phyloP scores from a whole-genome alignment of 2,329 filamentous ascomycete genomes.

The Trichoderma cornu-damae region DNA sequence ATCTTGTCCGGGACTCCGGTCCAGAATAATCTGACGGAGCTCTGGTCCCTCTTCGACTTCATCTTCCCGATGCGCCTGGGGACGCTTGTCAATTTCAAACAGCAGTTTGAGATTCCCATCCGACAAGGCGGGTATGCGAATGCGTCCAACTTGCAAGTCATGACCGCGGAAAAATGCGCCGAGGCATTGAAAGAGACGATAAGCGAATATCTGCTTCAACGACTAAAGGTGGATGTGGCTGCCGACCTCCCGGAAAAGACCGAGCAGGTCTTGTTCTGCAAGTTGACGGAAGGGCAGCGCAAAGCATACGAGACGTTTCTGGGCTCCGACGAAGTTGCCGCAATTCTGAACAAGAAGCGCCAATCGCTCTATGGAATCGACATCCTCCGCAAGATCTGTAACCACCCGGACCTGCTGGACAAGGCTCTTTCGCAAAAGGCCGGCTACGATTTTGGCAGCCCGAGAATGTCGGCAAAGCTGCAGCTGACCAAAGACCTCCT shows the following conservation, averaged over 20 bases:
- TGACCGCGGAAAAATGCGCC: slow-evolving; percentile 91
- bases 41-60: slow-evolving; percentile 98
- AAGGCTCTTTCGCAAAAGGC: slow-evolving; percentile 50
- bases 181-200: slow-evolving; percentile 92
- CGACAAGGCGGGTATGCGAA: slow-evolving; percentile 91
- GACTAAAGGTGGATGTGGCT: slow-evolving; percentile 90
- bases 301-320: slow-evolving; percentile 78
- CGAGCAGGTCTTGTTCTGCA: slow-evolving; percentile 94
- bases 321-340: slow-evolving; percentile 75
- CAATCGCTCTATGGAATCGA: slow-evolving; percentile 88
- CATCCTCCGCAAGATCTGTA: slow-evolving; percentile 91
- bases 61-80: slow-evolving; percentile 94
- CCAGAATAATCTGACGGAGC: slow-evolving; percentile 90
- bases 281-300: slow-evolving; percentile 71
- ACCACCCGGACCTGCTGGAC: slow-evolving; percentile 85
- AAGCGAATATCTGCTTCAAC: slow-evolving; percentile 84
- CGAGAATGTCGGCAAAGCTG: slow-evolving; percentile 86
- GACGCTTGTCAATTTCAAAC: slow-evolving; percentile 82
- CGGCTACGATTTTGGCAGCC: slow-evolving; percentile 71
- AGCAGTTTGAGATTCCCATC: slow-evolving; percentile 91
- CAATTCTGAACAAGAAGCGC: slow-evolving; percentile 67
- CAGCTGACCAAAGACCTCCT: slow-evolving; percentile 85
- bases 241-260: slow-evolving; percentile 92
- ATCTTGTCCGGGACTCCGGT: slow-evolving; percentile 96
- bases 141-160: slow-evolving; percentile 86